Evolutionary conservation across 129 eudicot genomes (phyloP), one percentile per base, ranked within the genome.

Genomic region (Artemisia annua): DNA sequence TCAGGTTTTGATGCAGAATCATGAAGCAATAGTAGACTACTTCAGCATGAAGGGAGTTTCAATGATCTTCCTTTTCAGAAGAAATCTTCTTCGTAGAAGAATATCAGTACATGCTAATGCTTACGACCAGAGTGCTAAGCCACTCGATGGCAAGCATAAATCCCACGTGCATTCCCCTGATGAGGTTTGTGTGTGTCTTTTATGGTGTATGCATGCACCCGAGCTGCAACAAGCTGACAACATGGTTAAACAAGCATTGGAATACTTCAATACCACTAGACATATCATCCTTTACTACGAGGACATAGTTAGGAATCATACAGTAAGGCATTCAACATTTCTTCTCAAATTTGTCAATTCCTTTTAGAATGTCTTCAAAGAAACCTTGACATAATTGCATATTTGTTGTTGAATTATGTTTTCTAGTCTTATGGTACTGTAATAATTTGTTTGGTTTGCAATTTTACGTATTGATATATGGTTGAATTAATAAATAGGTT

Each of bases 91-190:
- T n/a, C n/a, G n/a, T n/a, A n/a, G n/a, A n/a, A n/a, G n/a, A n/a
- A n/a, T n/a, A n/a, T n/a, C n/a, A n/a, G n/a, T n/a, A n/a, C n/a
- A n/a, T n/a, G n/a, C n/a, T n/a, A n/a, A 92, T 79, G 81, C 95
- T 3, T 92, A 89, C 82, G 96, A 92, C 73, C 96, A 86, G 67
- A 86, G 82, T 80, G 86, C 85, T 51, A 93, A 89, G 80, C 87
- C 86, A 18, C 83, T 93, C 26, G 89, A 93, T 49, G 98, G 98
- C 82, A 89, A 90, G 14, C 98, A 93, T 79, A 89, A 93, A 79
- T 93, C 98, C 65, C 98, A 93, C 39, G 95, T 87, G 74, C 98
- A 93, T 78, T 89, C 95, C 17, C 77, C 85, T 30, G 83, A 82
- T 1, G 98, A 93, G 95, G 98, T 92, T 17, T 76, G 76, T 81